A percentile compares a stretch with the other conserved stretches of the same genome.
Conservation (phyloP, 2,329 filamentous ascomycete species). For the Cordyceps cateniannulata region DNA sequence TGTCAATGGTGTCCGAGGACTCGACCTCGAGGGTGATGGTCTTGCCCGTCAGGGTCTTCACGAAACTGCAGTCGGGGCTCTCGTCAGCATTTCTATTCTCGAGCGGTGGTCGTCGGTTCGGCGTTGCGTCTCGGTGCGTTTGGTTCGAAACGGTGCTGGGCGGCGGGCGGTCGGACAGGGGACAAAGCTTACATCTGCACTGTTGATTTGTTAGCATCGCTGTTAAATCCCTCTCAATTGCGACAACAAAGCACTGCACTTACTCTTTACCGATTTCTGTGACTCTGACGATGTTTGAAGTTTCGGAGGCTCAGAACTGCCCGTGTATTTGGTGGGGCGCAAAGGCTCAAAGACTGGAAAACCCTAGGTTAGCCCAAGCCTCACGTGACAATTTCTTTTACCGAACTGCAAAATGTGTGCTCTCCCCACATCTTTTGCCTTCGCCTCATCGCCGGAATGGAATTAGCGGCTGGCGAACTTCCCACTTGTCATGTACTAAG, state of each 20-base stretch:
- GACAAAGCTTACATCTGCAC: conserved; percentile 77
- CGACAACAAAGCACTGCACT: conserved; percentile 29
- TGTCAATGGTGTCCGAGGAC: conserved; percentile 98
- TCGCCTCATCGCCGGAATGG: background rate
- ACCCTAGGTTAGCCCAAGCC: conserved; percentile 29
- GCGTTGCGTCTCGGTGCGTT: background rate
- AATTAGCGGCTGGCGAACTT: too few species aligned
- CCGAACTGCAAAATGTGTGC: background rate
- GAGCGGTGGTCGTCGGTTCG: background rate
- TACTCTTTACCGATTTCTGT: conserved; percentile 53
- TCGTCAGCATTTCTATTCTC: conserved; percentile 8
- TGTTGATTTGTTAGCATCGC: conserved; percentile 47
- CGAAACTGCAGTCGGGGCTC: conserved; percentile 62
- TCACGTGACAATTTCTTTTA: conserved; percentile 24
- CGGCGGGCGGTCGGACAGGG: conserved; percentile 16
- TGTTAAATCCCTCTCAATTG: background rate
- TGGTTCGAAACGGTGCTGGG: conserved; percentile 13
- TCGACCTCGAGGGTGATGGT: conserved; percentile 85
- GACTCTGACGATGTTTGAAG: conserved; percentile 38
- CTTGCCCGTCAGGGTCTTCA: conserved; percentile 99
- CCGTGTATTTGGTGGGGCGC: conserved; percentile 39
- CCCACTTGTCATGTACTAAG: too few species aligned
- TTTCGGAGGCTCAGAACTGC: conserved; percentile 30
- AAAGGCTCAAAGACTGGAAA: conserved; percentile 25
- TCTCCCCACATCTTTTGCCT: background rate